Evolutionary conservation across 148 eudicot species (phyloP), one percentile per base, ranked within the genome.

Genomic region (Vaccinium vitisidaea): DNA sequence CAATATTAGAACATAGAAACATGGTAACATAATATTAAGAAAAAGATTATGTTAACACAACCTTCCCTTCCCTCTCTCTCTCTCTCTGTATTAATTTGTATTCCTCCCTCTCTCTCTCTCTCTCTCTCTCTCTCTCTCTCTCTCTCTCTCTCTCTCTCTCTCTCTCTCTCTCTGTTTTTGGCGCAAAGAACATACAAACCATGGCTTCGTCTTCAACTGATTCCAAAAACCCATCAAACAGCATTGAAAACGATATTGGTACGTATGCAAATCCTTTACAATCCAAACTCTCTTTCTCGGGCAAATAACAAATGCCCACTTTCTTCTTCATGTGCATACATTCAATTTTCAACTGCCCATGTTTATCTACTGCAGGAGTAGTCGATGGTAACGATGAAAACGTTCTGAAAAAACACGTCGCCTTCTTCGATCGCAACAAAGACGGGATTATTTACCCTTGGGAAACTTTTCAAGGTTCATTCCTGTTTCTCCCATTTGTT

Each of bases 361-460:
- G 61, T 30, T 2, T 69, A 63, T 78, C 18, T 4, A 52, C 30
- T 77, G 86, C 86, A 84, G 89, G 75, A 14, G 36, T 67, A 52
- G 82, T 39, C 10, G 46, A n/a, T 27, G 19, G 30, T 27, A 27
- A 49, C 19, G 76, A 82, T 59, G 46, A 90, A 36, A 94, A 84
- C 80, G 89, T 83, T 52, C 88, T 95, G 13, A 86, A 88, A 27
- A 95, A 93, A 84, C 98, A 95, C 71, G 95, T 90, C 1, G 50
- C 82, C 16, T 95, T 93, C 87, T 93, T 95, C 49, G 98, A 95
- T 83, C 90, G 89, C 63, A 92, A 95, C 86, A 88, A 93, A 4
- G 98, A 95, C 79, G 98, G 98, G 11, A 18, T 93, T 71, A 84
- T 95, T 84, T 91, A 92, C 86, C 96, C 95, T 0, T 94, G 89